Base-by-base conservation (phyloP, 2,329 filamentous ascomycete species). In the Fusarium succisae region DNA sequence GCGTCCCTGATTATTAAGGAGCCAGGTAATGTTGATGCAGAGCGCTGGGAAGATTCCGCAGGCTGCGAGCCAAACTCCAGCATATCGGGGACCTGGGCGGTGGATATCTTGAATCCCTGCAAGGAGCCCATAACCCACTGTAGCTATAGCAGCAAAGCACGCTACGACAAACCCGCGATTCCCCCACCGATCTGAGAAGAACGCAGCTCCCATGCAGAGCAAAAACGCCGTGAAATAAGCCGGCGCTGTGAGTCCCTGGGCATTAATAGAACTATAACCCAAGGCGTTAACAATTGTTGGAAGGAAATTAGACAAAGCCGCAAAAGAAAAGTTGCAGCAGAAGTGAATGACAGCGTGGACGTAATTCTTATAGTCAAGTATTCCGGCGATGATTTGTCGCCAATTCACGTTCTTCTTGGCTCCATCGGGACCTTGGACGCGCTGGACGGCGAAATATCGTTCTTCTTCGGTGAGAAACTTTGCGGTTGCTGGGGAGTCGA, bases 311-410 rank as follows among this genome's bases (percentile, higher is more conserved):
- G 74, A 64, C 0, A 76, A 30, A 12, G 63, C 68, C 0, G 73
- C 73, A 8, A 76, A 76, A 0, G 74, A 76, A 32, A 66, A 76
- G 47, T 76, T 76, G 11, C 73, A 76, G 26, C 74, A 76, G 26
- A 76, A 76, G 32, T 74, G 73, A 3, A 76, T 76, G 1, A 74
- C 22, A 0, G 74, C 60, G 10, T 76, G 74, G 4, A 76, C 37
- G 15, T 76, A 76, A 2, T 67, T 62, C 24, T 76, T 64, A 1
- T 76, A 76, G 15, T 76, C 74, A 3, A 60, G 26, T 0, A 76
- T 50, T 1, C 68, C 73, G 0, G 73, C 68, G 1, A 65, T 5
- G 0, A 76, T 9, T 13, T 76, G 70, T 22, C 37, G 72, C 73
- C 73, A 76, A 3, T 65, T 70, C 1, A 76, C 55, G 0, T 41